Base-by-base conservation (phyloP, 352 stramenopile species). In the Phytopythium kandeliae region DNA sequence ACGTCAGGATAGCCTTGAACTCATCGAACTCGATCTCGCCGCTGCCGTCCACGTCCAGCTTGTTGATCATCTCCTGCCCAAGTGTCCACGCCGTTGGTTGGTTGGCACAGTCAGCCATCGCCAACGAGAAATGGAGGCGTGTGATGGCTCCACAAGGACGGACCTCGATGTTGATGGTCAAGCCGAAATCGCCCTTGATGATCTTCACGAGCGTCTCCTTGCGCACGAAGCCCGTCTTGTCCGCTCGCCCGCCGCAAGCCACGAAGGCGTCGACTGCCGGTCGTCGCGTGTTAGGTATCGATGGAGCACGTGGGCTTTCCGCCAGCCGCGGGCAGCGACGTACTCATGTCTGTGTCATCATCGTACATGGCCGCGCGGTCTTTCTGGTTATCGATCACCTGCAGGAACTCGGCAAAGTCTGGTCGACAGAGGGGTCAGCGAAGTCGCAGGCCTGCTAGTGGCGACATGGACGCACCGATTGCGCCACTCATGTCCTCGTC, bases 341-440 rank as follows among this genome's bases (percentile, higher is more conserved):
- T 60, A 91, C 78, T 96, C 92, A 98, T 97, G 54, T 98, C 95
- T 51, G 91, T 98, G 64, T 98, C 95, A 53, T 98, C 93, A 62
- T 98, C 92, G 62, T 97, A 97, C 63, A 97, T 90, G 35, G 90
- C 85, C 4, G 95, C 92, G 24, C 90, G 74, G 53, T 98, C 92
- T 62, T 99, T 98, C 63, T 99, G 96, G 49, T 97, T 98, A 65
- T 98, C 95, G 44, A 99, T 98, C 28, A 99, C 93, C 69, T 98
- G 96, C 22, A 99, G 71, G 58, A 99, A 98, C 60, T 99, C 96
- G 51, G 91, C 89, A 77, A 99, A 99, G 58, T 99, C 96, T 90
- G 55, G 28, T 9, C 19, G 21, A 30, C 17, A 38, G n/a, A n/a
- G n/a, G n/a, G n/a, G n/a, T n/a, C n/a, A n/a, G n/a, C n/a, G n/a